Percentiles rank a stretch among this genome's conserved stretches.
phyloP scores from a whole-genome alignment of 345 rosid genomes.

The Arabidopsis suecica region DNA sequence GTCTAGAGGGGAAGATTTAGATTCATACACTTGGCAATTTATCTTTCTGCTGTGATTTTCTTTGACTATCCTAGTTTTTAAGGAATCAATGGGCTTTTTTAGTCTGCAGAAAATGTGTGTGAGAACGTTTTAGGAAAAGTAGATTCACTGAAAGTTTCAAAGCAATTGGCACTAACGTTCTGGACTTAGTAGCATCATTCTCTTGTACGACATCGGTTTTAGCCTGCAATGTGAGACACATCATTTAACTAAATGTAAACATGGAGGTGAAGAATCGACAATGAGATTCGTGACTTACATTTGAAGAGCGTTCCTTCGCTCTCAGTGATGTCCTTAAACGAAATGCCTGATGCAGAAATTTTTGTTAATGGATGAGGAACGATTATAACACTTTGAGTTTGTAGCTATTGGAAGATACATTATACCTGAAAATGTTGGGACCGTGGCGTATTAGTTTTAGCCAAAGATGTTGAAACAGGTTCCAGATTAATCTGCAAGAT shows the following conservation, averaged over 20 bases:
- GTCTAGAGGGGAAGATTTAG: slow-evolving; percentile 9
- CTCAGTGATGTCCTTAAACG: slow-evolving; percentile 33
- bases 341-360: slow-evolving; percentile 29
- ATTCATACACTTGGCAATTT: slow-evolving; percentile 28
- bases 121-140: slow-evolving; percentile 18
- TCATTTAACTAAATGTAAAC: neutral
- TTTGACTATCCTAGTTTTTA: slow-evolving; percentile 29
- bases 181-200: slow-evolving; percentile 22
- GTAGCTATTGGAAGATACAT: neutral
- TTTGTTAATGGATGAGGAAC: neutral
- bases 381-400: neutral
- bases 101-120: slow-evolving; percentile 19
- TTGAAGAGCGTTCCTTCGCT: slow-evolving; percentile 36
- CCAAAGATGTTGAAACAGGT: slow-evolving; percentile 32
- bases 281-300: slow-evolving; percentile 28
- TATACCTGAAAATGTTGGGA: slow-evolving; percentile 38
- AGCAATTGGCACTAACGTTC: slow-evolving; percentile 34
- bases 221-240: slow-evolving; percentile 34
- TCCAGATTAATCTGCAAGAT: slow-evolving; percentile 27
- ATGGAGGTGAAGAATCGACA: neutral
- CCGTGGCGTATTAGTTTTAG: slow-evolving; percentile 18
- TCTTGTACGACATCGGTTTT: slow-evolving; percentile 11
- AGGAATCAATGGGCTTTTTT: slow-evolving; percentile 23
- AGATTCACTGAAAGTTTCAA: slow-evolving; percentile 7
- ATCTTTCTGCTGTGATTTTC: slow-evolving; percentile 27